phyloP scores from a whole-genome alignment of 139 green algal species.

The Closterium sp. region DNA sequence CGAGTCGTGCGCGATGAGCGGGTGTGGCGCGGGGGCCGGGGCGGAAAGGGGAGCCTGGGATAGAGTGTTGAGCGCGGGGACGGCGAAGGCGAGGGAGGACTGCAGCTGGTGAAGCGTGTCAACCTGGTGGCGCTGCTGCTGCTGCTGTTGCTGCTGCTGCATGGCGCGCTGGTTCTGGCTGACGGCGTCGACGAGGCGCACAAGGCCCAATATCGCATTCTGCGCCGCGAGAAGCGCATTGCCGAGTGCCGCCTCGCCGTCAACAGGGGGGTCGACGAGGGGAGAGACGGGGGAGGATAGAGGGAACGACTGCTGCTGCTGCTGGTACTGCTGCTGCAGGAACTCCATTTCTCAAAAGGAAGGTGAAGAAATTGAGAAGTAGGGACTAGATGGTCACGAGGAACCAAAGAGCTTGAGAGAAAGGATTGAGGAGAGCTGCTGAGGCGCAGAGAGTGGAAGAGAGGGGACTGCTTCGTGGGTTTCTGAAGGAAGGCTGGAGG shows the following conservation, averaged over 20 bases:
- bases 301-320: not conserved
- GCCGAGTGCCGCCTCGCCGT: not conserved
- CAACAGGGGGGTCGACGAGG: not conserved
- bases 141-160: not conserved
- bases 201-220: not conserved
- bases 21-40: not conserved
- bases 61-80: not conserved
- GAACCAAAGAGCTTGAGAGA: not conserved
- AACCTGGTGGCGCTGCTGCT: not conserved
- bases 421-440: too few relatives aligned
- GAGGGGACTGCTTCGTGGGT: not conserved
- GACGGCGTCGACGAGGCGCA: not conserved
- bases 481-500: not conserved
- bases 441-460: not conserved
- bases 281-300: not conserved
- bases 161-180: not conserved
- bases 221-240: not conserved
- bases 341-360: not conserved
- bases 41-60: not conserved
- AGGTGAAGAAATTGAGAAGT: not conserved
- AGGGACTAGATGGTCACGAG: not conserved
- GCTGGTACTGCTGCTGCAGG: not conserved
- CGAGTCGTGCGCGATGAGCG: not conserved
- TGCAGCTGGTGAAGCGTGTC: not conserved
- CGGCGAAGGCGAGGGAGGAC: not conserved